Evolutionary conservation across 2,329 filamentous ascomycete species (phyloP).

Genomic region (Ophiostoma triangulosporum): DNA sequence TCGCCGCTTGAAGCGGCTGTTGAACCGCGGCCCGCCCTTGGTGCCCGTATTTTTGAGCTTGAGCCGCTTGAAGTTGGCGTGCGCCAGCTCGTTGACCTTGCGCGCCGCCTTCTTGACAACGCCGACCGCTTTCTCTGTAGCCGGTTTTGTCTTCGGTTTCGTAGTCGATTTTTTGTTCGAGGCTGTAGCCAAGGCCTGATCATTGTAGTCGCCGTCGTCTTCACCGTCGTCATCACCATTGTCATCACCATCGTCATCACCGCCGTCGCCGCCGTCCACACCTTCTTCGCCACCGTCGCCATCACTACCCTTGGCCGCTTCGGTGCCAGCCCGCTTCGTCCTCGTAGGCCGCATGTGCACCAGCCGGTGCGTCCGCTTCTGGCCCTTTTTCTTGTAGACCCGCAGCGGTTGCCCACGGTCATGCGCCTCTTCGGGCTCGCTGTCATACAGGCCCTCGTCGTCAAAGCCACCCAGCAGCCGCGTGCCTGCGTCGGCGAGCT

Average conservation of each 20-base stretch:
- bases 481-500: background rate
- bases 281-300: constrained; percentile 23
- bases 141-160: background rate
- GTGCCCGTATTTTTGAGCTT: constrained; percentile 49
- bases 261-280: constrained; percentile 19
- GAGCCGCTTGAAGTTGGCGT: constrained; percentile 52
- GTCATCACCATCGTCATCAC: constrained; percentile 13
- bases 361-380: constrained; percentile 62
- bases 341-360: constrained; percentile 48
- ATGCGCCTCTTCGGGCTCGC: constrained; percentile 34
- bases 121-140: constrained; percentile 20
- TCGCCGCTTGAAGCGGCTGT: constrained; percentile 42
- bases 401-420: constrained; percentile 44
- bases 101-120: constrained; percentile 37
- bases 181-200: background rate
- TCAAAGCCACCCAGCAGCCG: constrained; percentile 47
- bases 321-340: constrained; percentile 36
- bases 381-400: constrained; percentile 69
- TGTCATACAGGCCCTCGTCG: constrained; percentile 46
- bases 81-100: constrained; percentile 49
- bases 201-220: constrained; percentile 13
- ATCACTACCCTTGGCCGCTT: too few relatives aligned
- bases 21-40: constrained; percentile 46
- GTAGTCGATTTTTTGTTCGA: constrained; percentile 11
- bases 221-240: constrained; percentile 5